A percentile compares a stretch with the other conserved stretches of the same genome.
Conservation (phyloP, 2,329 filamentous ascomycete genomes). For the Arthrobotrys entomopaga region DNA sequence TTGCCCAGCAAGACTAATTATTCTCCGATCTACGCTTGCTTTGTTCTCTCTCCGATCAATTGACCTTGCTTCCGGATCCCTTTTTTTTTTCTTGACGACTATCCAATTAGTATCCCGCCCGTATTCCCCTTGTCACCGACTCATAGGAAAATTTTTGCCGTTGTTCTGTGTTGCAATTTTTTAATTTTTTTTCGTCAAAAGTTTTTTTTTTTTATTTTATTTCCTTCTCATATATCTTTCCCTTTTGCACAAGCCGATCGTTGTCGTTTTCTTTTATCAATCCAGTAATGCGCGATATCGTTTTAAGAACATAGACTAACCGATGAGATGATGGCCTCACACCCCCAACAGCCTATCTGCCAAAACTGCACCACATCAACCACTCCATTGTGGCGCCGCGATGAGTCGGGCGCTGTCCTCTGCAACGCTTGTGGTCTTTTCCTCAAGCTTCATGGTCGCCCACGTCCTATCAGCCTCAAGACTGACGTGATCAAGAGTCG, state of each 20-base stretch:
- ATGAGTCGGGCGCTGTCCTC: constrained; percentile 92
- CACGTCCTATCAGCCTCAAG: constrained; percentile 94
- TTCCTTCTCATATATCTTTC: constrained; percentile 32
- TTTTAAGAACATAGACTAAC: constrained; percentile 59
- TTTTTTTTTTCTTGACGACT: constrained; percentile 13
- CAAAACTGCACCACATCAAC: constrained; percentile 96
- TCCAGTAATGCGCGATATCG: constrained; percentile 63
- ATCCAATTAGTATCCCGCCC: constrained; percentile 38
- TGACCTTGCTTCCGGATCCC: constrained; percentile 19
- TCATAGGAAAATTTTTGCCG: constrained; percentile 57
- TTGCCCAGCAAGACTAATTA: constrained; percentile 39
- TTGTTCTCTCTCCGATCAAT: constrained; percentile 19
- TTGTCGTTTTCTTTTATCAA: constrained; percentile 39
- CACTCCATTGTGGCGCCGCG: constrained; percentile 95
- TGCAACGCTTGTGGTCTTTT: constrained; percentile 99
- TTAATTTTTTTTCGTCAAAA: neutral
- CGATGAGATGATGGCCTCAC: constrained; percentile 66
- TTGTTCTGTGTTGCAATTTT: constrained; percentile 58
- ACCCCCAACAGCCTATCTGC: constrained; percentile 82
- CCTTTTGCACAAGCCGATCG: constrained; percentile 31
- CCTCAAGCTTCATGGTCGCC: constrained; percentile 92
- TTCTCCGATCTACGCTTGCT: constrained; percentile 37
- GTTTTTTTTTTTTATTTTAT: constrained; percentile 22
- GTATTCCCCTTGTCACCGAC: constrained; percentile 56
- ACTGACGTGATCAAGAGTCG: constrained; percentile 99